These are phyloP conservation scores for Inonotus obliquus DNA, from an alignment of 1,284 basidiomycete genomes.

Conservation along the genomic window DNA sequence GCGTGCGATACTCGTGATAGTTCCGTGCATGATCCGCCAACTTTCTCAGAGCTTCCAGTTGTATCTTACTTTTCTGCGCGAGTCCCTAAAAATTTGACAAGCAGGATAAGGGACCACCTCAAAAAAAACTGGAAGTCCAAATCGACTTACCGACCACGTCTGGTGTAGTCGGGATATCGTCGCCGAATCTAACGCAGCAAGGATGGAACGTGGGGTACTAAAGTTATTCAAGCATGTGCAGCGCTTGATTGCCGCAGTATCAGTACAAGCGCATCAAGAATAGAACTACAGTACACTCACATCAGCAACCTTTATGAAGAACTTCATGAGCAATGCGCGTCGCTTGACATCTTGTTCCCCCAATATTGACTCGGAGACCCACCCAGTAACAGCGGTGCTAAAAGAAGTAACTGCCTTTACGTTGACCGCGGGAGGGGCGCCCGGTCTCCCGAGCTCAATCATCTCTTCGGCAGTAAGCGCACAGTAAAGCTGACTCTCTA, in stretches of 20 bases:
- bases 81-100: conserved; percentile 57
- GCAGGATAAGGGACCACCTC: conserved; percentile 16
- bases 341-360: conserved; percentile 88
- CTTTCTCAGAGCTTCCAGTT: conserved; percentile 78
- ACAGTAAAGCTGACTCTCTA: conserved; percentile 87
- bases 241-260: conserved; percentile 46
- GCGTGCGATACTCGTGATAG: conserved; percentile 88
- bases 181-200: conserved; percentile 92
- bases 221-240: conserved; percentile 87
- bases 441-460: conserved; percentile 73
- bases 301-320: conserved; percentile 94
- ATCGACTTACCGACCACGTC: conserved; percentile 78
- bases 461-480: conserved; percentile 87
- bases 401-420: conserved; percentile 83
- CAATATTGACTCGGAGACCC: conserved; percentile 93
- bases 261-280: conserved; percentile 25
- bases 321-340: conserved; percentile 82
- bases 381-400: conserved; percentile 91
- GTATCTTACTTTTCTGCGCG: conserved; percentile 76
- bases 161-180: conserved; percentile 87
- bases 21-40: conserved; percentile 89
- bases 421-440: conserved; percentile 58
- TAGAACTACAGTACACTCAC: conserved; percentile 45
- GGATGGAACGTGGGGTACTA: conserved; percentile 87
- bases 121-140: conserved; percentile 6